Evolutionary conservation across 148 eudicot species (phyloP).

Genomic region (Chenopodium berlandieri): DNA sequence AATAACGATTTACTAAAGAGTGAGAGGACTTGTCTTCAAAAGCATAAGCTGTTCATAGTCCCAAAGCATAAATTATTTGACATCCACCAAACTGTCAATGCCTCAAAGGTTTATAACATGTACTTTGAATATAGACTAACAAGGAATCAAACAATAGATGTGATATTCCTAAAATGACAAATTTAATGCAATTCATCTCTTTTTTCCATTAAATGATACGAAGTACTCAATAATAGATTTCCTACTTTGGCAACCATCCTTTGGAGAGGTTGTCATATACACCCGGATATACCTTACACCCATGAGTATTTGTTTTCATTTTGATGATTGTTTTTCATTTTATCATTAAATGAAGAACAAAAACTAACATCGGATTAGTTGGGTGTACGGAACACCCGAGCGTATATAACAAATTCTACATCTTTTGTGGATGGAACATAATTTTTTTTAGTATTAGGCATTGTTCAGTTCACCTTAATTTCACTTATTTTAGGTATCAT

Average conservation of each 20-base stretch:
- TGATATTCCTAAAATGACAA: background rate
- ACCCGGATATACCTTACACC: too few species aligned
- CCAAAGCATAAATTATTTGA: background rate
- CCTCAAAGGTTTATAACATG: background rate
- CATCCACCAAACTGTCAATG: background rate
- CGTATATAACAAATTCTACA: too few species aligned
- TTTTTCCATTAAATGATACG: background rate
- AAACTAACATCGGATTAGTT: too few species aligned
- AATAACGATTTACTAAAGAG: background rate
- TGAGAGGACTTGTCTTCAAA: background rate
- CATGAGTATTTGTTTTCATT: too few species aligned
- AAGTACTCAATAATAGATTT: background rate
- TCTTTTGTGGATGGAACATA: background rate
- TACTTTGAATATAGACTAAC: background rate
- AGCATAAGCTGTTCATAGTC: too few species aligned
- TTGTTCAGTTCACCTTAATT: too few species aligned
- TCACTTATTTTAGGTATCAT: too few species aligned
- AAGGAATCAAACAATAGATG: background rate
- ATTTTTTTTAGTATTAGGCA: background rate
- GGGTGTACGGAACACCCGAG: too few species aligned
- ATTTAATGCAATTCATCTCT: background rate
- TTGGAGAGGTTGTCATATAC: too few species aligned
- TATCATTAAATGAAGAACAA: too few species aligned
- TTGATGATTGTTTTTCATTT: too few species aligned
- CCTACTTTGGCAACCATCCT: background rate